These are phyloP conservation scores for Ophiostoma novo-ulmi DNA, from an alignment of 2,329 filamentous ascomycete genomes.

Conservation along the genomic window DNA sequence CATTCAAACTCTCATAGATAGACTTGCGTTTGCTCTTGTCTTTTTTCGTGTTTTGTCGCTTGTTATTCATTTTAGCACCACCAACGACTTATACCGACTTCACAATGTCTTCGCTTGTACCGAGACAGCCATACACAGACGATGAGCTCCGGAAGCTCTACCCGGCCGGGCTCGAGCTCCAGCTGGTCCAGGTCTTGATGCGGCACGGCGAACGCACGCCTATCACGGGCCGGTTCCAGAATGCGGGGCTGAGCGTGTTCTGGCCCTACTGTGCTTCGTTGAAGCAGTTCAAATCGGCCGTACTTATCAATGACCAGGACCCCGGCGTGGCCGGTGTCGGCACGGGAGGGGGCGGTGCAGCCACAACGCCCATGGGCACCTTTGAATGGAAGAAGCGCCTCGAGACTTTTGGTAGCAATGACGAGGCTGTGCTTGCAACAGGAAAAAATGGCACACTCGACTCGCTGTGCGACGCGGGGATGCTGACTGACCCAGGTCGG, in stretches of 20 bases:
- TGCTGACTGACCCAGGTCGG: conserved; percentile 70
- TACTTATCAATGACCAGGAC: conserved; percentile 41
- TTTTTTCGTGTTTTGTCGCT: neutral
- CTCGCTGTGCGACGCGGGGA: conserved; percentile 71
- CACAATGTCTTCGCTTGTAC: conserved; percentile 71
- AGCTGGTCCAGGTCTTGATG: conserved; percentile 82
- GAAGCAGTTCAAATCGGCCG: conserved; percentile 56
- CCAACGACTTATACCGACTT: too few relatives aligned
- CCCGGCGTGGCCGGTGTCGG: conserved; percentile 43
- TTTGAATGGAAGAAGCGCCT: conserved; percentile 65
- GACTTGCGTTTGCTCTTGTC: neutral
- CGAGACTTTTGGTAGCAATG: conserved; percentile 71
- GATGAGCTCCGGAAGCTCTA: conserved; percentile 79
- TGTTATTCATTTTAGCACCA: neutral
- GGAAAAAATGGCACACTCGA: conserved; percentile 69
- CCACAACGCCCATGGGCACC: conserved; percentile 39
- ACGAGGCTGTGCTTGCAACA: conserved; percentile 63
- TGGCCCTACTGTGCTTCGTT: conserved; percentile 91
- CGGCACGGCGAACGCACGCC: conserved; percentile 79
- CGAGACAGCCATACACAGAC: conserved; percentile 69
- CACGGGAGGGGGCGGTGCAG: conserved; percentile 31
- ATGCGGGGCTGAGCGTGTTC: conserved; percentile 60
- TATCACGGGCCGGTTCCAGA: conserved; percentile 81
- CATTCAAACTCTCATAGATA: neutral
- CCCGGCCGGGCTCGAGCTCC: conserved; percentile 71